Evolutionary conservation across 495 filamentous ascomycete genomes (phyloP).

Genomic region (Podospora appendiculata): DNA sequence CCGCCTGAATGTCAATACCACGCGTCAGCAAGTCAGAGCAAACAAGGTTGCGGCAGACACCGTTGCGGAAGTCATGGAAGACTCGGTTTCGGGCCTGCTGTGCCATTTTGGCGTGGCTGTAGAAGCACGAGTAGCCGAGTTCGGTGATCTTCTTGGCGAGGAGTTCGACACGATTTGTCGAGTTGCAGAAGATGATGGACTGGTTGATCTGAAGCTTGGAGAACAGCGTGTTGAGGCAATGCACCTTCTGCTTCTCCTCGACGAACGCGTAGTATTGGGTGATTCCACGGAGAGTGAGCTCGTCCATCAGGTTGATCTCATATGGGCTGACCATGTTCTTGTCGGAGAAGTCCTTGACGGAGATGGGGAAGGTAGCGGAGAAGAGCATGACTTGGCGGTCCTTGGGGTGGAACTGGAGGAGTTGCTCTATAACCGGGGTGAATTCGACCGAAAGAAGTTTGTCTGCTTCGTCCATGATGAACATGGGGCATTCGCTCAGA

Average conservation of each 20-base stretch:
- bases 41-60: conserved; percentile 93
- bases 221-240: conserved; percentile 98
- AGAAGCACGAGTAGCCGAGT: conserved; percentile 98
- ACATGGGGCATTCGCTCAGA: conserved; percentile 91
- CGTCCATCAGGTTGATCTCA: conserved; percentile 99
- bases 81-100: conserved; percentile 95
- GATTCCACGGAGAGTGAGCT: conserved; percentile 94
- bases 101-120: conserved; percentile 98
- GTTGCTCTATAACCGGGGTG: conserved; percentile 92
- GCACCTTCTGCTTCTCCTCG: conserved; percentile 98
- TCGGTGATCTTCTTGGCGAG: conserved; percentile 99
- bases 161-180: conserved; percentile 93
- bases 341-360: conserved; percentile 96
- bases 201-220: conserved; percentile 99
- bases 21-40: conserved; percentile 97
- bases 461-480: conserved; percentile 99
- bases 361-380: conserved; percentile 91
- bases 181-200: conserved; percentile 99
- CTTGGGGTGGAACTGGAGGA: conserved; percentile 87
- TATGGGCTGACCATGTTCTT: conserved; percentile 94
- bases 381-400: conserved; percentile 99
- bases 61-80: conserved; percentile 98
- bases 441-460: conserved; percentile 96
- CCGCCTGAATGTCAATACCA: conserved; percentile 98
- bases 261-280: conserved; percentile 99